Evolutionary conservation across 1,284 basidiomycete species (phyloP), one percentile per base, ranked within the genome.

Genomic region (Boletus semigastroideus): DNA sequence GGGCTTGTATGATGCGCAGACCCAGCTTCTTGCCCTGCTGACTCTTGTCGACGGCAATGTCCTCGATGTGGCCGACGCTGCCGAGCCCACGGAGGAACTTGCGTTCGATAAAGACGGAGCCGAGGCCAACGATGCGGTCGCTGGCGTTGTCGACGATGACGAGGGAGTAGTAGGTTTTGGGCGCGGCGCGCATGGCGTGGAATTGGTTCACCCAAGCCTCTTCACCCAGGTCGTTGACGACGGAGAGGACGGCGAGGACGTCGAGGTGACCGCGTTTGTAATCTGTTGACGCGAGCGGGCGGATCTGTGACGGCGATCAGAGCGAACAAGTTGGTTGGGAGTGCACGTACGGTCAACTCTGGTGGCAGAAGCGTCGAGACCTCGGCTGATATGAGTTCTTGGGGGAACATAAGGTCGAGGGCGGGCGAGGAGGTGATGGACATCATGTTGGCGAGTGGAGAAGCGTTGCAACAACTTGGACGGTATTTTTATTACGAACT

Each of bases 21-120:
- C 96, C 96, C 30, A 99, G 79, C 64, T 90, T 91, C 74, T 89
- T 91, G 38, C 96, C 96, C 74, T 97, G 93, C 69, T 87, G 84
- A 41, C 73, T 77, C 71, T 87, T 85, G 71, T 92, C 87, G 4
- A 98, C 95, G 2, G 93, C 94, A 58, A 99, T 98, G 68, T 99
- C 96, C 73, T 99, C 96, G 56, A 99, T 96, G 68, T 99, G 96
- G 0, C 94, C 96, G 10, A 93, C 91, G 51, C 79, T 77, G 19
- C 92, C 92, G 16, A 89, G 76, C 9, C 80, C 83, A 22, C 94
- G 81, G 20, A 94, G 74, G 78, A 98, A 98, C 77, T 99, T 98
- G 76, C 86, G 87, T 71, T 98, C 94, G 56, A 96, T 70, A 65
- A 98, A 85, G 45, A 97, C 76, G 8, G 86, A 85, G 14, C 94